These are phyloP conservation scores for Silene noctiflora DNA, from an alignment of 179 eudicot species.

Conservation along the genomic window DNA sequence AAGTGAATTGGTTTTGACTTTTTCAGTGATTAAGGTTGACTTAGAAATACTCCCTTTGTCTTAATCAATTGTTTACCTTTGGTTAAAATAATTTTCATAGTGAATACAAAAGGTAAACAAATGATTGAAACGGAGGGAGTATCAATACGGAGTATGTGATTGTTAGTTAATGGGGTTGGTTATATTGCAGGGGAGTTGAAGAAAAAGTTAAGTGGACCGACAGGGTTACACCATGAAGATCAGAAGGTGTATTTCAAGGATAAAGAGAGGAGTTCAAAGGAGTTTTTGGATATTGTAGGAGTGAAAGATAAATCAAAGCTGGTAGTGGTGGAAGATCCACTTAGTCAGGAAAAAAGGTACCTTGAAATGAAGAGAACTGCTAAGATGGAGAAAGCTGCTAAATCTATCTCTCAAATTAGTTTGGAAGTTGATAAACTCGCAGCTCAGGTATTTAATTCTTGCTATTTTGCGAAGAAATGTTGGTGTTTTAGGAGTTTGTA, in stretches of 20 bases:
- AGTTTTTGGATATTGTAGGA: slow-evolving; percentile 64
- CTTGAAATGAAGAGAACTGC: slow-evolving; percentile 82
- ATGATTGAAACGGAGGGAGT: too few relatives aligned
- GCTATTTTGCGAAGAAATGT: not conserved
- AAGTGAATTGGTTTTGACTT: slow-evolving; percentile 11
- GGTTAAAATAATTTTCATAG: too few relatives aligned
- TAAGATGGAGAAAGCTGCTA: slow-evolving; percentile 73
- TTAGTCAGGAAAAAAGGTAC: slow-evolving; percentile 77
- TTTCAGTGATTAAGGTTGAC: slow-evolving; percentile 2
- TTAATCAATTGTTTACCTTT: too few relatives aligned
- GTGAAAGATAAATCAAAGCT: slow-evolving; percentile 87
- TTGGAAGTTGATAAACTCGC: slow-evolving; percentile 89
- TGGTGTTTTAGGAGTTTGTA: not conserved
- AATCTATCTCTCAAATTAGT: slow-evolving; percentile 68
- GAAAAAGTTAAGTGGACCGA: slow-evolving; percentile 67
- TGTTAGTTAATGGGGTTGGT: not conserved
- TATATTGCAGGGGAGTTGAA: slow-evolving; percentile 69
- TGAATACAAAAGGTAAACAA: too few relatives aligned
- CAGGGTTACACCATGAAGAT: slow-evolving; percentile 86
- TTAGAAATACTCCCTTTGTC: not conserved
- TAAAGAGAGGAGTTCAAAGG: slow-evolving; percentile 70
- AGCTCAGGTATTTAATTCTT: slow-evolving; percentile 48
- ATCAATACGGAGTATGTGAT: not conserved
- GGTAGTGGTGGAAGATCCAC: slow-evolving; percentile 73
- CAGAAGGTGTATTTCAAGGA: slow-evolving; percentile 68